Base-by-base conservation (phyloP, 2,329 filamentous ascomycete genomes). In the Fusarium sp. region DNA sequence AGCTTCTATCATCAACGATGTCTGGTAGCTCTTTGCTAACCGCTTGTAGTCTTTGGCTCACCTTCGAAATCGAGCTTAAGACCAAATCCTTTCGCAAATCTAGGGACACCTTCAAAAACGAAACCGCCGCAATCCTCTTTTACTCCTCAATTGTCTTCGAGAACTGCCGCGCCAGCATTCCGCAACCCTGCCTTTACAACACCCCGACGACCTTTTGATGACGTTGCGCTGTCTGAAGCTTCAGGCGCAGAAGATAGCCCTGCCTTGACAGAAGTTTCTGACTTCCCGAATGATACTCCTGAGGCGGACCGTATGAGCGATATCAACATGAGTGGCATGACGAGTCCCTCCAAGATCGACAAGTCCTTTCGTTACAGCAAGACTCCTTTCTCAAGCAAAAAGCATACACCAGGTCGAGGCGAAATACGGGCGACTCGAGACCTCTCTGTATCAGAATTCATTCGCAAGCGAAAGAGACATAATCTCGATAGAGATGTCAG, bases 171-270 rank as follows among this genome's bases (percentile, higher is more conserved):
- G 1, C 83, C 88, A 19, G 83, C 86, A 2, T 92, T 92, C 71
- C 87, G 90, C 28, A 92, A 92, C 73, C 88, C 90, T 2, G 87
- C 89, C 6, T 92, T 92, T 72, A 91, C 88, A 5, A 92, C 90
- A 0, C 90, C 90, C 1, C 87, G 90, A 54, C 88, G 87, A 65
- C 86, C 87, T 0, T 83, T 88, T 67, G 88, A 91, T 40, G 85
- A 88, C 38, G 82, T 86, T 21, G 77, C 84, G 6, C 81, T 88
- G 54, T 89, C 89, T 7, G 89, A 91, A 75, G 82, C 83, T 44
- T 91, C 89, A 6, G 86, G 86, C 33, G 85, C 86, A 47, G 90
- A 92, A 69, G 88, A 88, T 23, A 92, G 90, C 70, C 90, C 90
- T 23, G 88, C 87, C 32, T 81, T 83, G 77, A 90, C 88, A 49